Evolutionary conservation across 169 alveolate genomes (phyloP).

Genomic region (Plasmodium yoelii): DNA sequence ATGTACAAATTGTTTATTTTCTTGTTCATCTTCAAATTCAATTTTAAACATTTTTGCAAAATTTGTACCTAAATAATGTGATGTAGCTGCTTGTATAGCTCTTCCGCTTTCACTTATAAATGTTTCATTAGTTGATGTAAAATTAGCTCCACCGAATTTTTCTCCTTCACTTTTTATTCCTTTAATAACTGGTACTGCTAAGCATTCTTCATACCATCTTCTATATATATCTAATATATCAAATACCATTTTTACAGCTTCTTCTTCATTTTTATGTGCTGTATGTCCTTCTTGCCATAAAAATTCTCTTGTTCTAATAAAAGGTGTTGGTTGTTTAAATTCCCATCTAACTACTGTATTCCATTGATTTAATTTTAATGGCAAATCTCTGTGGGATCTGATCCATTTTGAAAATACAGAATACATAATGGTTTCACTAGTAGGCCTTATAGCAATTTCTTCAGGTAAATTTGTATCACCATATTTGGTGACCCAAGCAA

Average conservation of each 20-base stretch:
- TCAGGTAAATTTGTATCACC: conserved; percentile 95
- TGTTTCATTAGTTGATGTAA: conserved; percentile 97
- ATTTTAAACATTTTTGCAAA: conserved; percentile 99
- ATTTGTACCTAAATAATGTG: conserved; percentile 98
- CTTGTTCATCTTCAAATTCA: conserved; percentile 91
- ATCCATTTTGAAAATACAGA: conserved; percentile 99
- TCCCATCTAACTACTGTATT: conserved; percentile 99
- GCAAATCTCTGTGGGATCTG: conserved; percentile 98
- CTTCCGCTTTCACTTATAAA: conserved; percentile 98
- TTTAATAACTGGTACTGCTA: conserved; percentile 98
- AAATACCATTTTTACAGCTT: conserved; percentile 93
- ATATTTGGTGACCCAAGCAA: conserved; percentile 99
- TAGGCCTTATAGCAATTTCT: conserved; percentile 99
- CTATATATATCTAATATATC: conserved; percentile 93
- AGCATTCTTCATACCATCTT: conserved; percentile 94
- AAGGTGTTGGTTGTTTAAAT: conserved; percentile 99
- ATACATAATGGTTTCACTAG: conserved; percentile 99
- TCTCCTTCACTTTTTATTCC: conserved; percentile 98
- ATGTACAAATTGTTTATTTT: conserved; percentile 92
- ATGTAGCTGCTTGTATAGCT: conserved; percentile 99
- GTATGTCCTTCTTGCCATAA: conserved; percentile 99
- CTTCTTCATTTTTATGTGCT: conserved; percentile 98
- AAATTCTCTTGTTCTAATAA: conserved; percentile 99
- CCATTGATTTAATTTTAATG: conserved; percentile 98
- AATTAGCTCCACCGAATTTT: conserved; percentile 99